Conservation (phyloP, 345 rosid species). For the Excoecaria cochinchinensis region DNA sequence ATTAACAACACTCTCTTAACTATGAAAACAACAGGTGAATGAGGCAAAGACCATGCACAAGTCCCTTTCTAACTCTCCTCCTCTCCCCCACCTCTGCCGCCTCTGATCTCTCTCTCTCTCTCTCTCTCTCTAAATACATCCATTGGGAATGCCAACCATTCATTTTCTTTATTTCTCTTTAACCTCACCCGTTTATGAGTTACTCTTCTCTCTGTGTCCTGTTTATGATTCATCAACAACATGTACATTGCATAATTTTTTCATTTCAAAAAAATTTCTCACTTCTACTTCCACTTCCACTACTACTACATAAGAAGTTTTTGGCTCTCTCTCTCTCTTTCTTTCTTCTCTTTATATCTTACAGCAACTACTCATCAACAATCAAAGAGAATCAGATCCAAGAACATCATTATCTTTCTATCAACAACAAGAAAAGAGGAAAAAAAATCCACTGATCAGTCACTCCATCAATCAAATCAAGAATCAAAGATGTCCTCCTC, state of each 20-base stretch:
- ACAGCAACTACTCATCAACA: conserved; percentile 40
- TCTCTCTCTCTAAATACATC: conserved; percentile 24
- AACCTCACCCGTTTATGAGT: neutral
- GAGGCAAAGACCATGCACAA: conserved; percentile 92
- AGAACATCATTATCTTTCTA: conserved; percentile 46
- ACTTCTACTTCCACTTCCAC: conserved; percentile 11
- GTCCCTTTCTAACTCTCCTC: conserved; percentile 70
- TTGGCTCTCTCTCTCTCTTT: conserved; percentile 9
- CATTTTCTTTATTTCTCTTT: conserved; percentile 11
- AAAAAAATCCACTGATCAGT: conserved; percentile 52
- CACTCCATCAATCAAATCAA: conserved; percentile 81
- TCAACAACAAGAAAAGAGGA: conserved; percentile 14
- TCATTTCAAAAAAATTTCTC: too few relatives aligned
- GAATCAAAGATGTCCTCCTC: conserved; percentile 51
- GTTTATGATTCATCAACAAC: neutral
- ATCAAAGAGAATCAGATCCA: conserved; percentile 60
- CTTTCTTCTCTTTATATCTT: neutral
- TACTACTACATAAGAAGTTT: conserved; percentile 19
- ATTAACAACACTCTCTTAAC: conserved; percentile 33
- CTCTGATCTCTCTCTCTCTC: conserved; percentile 26
- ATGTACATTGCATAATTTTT: too few relatives aligned
- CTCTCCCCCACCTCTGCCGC: conserved; percentile 95
- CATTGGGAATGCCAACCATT: conserved; percentile 28
- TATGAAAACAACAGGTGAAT: conserved; percentile 91
- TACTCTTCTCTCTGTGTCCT: conserved; percentile 3